Conservation (phyloP, 805 yeast genomes). For the Wickerhamomyces tratensis region DNA sequence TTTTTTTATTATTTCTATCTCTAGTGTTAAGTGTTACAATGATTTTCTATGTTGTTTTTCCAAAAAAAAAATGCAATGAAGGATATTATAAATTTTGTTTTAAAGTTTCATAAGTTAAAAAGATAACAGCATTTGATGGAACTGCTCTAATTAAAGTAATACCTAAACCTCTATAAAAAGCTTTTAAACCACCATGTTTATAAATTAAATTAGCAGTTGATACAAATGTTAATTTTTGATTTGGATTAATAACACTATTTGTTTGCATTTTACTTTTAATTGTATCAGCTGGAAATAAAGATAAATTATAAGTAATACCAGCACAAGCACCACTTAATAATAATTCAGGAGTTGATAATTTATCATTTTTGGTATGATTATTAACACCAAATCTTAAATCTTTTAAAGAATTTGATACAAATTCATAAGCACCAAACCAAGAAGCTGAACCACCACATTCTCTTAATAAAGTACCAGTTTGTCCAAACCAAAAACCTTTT, state of each 20-base stretch:
- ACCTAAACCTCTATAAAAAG: constrained; percentile 78
- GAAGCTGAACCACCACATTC: constrained; percentile 88
- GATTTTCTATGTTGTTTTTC: no score
- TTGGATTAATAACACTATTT: constrained; percentile 24
- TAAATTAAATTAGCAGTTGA: constrained; percentile 31
- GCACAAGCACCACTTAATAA: constrained; percentile 79
- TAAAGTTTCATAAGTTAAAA: constrained; percentile 64
- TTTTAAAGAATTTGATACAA: constrained; percentile 30
- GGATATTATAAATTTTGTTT: constrained; percentile 23
- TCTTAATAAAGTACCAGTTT: constrained; percentile 67
- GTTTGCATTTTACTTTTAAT: constrained; percentile 83
- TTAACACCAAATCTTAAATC: constrained; percentile 19
- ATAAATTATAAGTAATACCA: constrained; percentile 71
- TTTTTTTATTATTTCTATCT: no score
- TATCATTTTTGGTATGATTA: constrained; percentile 6
- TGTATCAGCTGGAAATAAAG: constrained; percentile 85
- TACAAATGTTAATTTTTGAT: constrained; percentile 20
- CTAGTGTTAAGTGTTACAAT: no score
- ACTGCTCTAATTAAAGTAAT: constrained; percentile 74
- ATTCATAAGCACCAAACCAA: constrained; percentile 90
- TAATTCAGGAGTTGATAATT: constrained; percentile 39
- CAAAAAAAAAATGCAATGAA: no score
- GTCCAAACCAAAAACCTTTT: constrained; percentile 80
- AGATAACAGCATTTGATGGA: constrained; percentile 86
- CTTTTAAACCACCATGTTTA: constrained; percentile 49